Base-by-base conservation (phyloP, 805 yeast genomes). In the Kodamaea leandrae region DNA sequence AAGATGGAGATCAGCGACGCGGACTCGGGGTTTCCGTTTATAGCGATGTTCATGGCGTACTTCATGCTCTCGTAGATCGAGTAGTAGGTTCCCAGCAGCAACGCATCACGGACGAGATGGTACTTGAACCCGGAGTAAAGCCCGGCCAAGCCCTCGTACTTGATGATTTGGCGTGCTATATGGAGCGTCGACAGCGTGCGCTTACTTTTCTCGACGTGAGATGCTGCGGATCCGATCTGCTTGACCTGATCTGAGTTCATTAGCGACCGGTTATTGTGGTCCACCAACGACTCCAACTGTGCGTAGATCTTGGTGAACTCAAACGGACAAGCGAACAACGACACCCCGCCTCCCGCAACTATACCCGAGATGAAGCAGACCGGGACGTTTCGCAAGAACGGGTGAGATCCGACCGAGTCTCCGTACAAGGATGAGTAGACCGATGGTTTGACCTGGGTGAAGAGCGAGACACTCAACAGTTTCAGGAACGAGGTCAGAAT, bases 221-320 rank as follows among this genome's bases (percentile, higher is more conserved):
- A 21, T 10, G 25, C 6, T 10, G 10, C 25, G 9, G 25, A 21
- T 7, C 9, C 10, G 6, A 21, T 21, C 9, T 21, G 25, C 25
- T 21, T 21, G 13, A 15, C 33, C 16, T 49, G 29, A 24, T 37
- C 38, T n/a, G 45, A 41, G 9, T 58, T 3, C 8, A 33, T 17
- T 19, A 21, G 23, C 10, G 36, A 13, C 5, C 28, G 36, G 28
- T 21, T 33, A 6, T 33, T 33, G 19, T 33, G 19, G 19, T 33
- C 28, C 52, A 76, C 77, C 32, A 78, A 53, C 16, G 68, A 50
- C n/a, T 72, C 81, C 27, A 87, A 76, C 58, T 87, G 96, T 26
- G 91, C 83, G 46, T 83, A 86, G 6, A 86, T 71, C 59, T 87
- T 88, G 36, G 91, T 80, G 61, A 86, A 77, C 59, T 87, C 96